Evolutionary conservation across 208 protist genomes (phyloP), one percentile per base, ranked within the genome.

Genomic region (Leishmania martiniquensis): DNA sequence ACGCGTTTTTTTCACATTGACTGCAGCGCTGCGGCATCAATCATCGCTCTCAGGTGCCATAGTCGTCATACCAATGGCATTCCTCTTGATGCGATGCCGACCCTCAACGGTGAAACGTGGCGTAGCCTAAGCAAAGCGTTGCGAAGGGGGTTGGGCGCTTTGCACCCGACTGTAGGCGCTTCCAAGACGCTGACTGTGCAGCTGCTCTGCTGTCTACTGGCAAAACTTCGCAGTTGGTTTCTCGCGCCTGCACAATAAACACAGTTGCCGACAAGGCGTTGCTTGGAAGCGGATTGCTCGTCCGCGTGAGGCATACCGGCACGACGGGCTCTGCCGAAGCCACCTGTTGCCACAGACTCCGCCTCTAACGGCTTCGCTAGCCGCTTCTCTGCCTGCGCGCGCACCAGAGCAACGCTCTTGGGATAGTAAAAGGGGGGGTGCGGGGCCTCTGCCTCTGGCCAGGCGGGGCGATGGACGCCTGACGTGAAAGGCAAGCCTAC

Each of bases 191-290:
- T 62, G 44, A 20, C 55, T 47, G 45, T 72, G 69, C 49, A 62
- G 55, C 49, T 76, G 59, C 25, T 81, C 69, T 45, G 67, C 75
- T 83, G 42, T 77, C 79, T 0, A 65, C 63, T 1, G 75, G 29
- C 10, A 75, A 44, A 4, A 47, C 54, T 6, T 75, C 52, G 76
- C 74, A 74, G 55, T 80, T 75, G 13, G 29, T 55, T n/a, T 80
- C 67, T 69, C 68, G 37, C 76, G 57, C 55, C 3, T 47, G 66
- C 22, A 80, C 47, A 12, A 25, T 2, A 0, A 34, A 32, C 67
- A 47, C 20, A 25, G 9, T 57, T 17, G 32, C 44, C 37, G n/a
- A 2, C 29, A 29, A 4, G 37, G 51, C 37, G 39, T n/a, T 29
- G 20, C 63, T 45, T 25, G 37, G 5, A 6, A 45, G 37, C 22